These are phyloP conservation scores for Niebla homalea DNA, from an alignment of 495 filamentous ascomycete species.

Conservation along the genomic window DNA sequence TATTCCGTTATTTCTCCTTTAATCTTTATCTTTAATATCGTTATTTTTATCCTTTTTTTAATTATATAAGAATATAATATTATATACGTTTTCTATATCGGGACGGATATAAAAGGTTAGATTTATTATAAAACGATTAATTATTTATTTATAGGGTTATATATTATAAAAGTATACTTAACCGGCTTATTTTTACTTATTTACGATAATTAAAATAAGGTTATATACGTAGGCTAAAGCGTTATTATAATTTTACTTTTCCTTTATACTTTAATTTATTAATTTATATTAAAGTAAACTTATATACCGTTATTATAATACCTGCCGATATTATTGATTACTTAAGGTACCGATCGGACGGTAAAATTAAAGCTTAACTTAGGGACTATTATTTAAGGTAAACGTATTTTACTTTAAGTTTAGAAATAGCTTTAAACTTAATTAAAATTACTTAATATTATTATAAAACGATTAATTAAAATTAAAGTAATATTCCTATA, in stretches of 20 bases:
- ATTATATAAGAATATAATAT: slow-evolving; percentile 5
- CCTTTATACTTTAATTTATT: neutral
- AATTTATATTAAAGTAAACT: neutral
- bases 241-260: neutral
- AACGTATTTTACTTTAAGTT: neutral
- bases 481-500: neutral
- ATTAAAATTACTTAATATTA: too few relatives aligned
- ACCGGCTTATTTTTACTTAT: slow-evolving; percentile 1
- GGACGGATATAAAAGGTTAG: neutral
- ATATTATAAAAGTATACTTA: slow-evolving; percentile 4
- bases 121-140: slow-evolving; percentile 3
- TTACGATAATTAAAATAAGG: neutral
- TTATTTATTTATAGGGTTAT: slow-evolving; percentile 2
- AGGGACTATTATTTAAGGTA: neutral
- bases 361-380: neutral
- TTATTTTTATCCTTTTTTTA: neutral
- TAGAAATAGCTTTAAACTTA: neutral
- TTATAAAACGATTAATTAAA: neutral
- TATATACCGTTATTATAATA: neutral
- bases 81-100: neutral
- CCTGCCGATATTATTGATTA: neutral
- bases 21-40: too few relatives aligned
- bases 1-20: slow-evolving; percentile 5
- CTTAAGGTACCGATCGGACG: neutral
- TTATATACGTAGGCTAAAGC: neutral